These are phyloP conservation scores for Tulasnella sp. DNA, from an alignment of 768 basidiomycete species.

Conservation along the genomic window DNA sequence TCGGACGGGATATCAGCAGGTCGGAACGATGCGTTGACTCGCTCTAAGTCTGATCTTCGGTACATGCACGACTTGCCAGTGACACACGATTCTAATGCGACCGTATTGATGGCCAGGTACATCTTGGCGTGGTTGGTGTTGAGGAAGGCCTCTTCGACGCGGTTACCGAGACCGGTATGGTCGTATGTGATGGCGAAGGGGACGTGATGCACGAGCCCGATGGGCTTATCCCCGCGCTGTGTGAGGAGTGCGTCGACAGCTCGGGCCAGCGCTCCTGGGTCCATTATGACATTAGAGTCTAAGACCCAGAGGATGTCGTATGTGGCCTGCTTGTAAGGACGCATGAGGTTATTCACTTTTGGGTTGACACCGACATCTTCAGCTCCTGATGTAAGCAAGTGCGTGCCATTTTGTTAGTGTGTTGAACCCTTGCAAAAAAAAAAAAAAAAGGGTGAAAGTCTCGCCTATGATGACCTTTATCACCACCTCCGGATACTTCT, in stretches of 20 bases:
- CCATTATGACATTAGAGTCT: constrained; percentile 85
- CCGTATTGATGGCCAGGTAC: constrained; percentile 88
- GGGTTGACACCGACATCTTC: constrained; percentile 86
- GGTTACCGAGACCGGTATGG: constrained; percentile 53
- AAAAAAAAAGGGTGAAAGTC: no score
- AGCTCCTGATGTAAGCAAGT: constrained; percentile 43
- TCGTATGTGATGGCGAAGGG: constrained; percentile 70
- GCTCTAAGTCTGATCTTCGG: constrained; percentile 76
- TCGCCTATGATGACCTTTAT: constrained; percentile 68
- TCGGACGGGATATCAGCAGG: not conserved
- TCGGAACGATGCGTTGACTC: constrained; percentile 30
- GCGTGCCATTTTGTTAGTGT: no score
- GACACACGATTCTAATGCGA: constrained; percentile 87
- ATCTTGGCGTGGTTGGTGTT: constrained; percentile 98
- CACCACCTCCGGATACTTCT: constrained; percentile 66
- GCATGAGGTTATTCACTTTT: constrained; percentile 92
- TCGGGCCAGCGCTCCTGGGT: constrained; percentile 67
- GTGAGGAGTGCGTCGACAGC: constrained; percentile 64
- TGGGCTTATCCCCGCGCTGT: constrained; percentile 29
- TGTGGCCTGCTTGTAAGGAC: constrained; percentile 66
- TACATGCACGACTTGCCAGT: constrained; percentile 95
- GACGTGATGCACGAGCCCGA: constrained; percentile 91
- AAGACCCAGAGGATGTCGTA: constrained; percentile 94
- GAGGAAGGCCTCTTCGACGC: constrained; percentile 85
- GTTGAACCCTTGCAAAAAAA: not conserved